Conservation (phyloP, 2,329 filamentous ascomycete species). For the Blastomyces emzantsi region DNA sequence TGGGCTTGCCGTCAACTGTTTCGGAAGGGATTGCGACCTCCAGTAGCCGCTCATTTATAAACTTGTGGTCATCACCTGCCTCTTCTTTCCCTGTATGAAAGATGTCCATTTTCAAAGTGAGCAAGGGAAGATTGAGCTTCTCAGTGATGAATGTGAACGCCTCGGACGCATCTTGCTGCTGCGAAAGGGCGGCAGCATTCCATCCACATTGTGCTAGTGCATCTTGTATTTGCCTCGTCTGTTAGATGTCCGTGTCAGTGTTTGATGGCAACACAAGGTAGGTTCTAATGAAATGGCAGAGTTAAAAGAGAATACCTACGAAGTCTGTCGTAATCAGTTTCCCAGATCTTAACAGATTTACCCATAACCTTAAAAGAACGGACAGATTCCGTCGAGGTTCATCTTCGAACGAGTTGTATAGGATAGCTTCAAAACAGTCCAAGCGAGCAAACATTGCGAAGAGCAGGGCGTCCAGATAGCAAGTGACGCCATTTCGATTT, state of each 20-base stretch:
- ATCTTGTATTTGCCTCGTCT: conserved; percentile 78
- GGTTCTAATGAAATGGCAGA: not conserved
- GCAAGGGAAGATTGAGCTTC: conserved; percentile 72
- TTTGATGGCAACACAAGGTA: not conserved
- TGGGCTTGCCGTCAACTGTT: conserved; percentile 53
- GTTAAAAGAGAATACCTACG: conserved; percentile 39
- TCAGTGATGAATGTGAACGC: conserved; percentile 93
- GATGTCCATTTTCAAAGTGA: conserved; percentile 88
- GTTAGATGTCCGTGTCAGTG: not conserved
- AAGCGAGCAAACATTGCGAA: conserved; percentile 94
- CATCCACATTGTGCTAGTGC: conserved; percentile 79
- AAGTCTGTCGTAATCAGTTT: conserved; percentile 78
- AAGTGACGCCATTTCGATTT: conserved; percentile 82
- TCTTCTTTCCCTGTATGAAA: conserved; percentile 83
- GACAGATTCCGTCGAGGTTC: conserved; percentile 63
- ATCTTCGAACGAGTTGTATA: conserved; percentile 69
- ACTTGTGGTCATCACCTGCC: conserved; percentile 82
- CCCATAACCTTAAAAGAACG: conserved; percentile 77
- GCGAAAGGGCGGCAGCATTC: conserved; percentile 64
- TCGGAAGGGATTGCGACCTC: conserved; percentile 83
- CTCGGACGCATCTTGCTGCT: conserved; percentile 92
- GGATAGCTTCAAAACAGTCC: conserved; percentile 84
- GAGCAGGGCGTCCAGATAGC: conserved; percentile 81
- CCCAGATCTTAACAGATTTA: conserved; percentile 80
- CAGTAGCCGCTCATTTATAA: conserved; percentile 81